Evolutionary conservation across 2,329 filamentous ascomycete genomes (phyloP).

Genomic region (Pseudocercospora fuligena): DNA sequence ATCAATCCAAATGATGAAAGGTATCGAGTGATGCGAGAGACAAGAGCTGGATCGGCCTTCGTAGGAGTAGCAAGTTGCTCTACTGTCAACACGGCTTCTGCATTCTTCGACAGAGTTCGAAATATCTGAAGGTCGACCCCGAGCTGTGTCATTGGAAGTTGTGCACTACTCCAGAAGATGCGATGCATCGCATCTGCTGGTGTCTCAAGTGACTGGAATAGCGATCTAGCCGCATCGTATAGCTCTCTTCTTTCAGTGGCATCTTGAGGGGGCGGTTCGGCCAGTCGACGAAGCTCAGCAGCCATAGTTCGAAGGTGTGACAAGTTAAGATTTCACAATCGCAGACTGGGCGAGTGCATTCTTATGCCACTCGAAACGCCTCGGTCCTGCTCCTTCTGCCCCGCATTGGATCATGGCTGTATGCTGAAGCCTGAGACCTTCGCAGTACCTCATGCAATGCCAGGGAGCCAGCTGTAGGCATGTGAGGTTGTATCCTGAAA

Average conservation of each 20-base stretch:
- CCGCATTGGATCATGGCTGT: too few relatives aligned
- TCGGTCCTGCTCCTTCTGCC: too few relatives aligned
- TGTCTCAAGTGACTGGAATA: slow-evolving; percentile 10
- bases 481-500: too few relatives aligned
- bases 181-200: slow-evolving; percentile 11
- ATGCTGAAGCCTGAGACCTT: too few relatives aligned
- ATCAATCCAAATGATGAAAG: slow-evolving; percentile 13
- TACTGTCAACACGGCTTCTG: neutral
- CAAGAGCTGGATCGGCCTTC: slow-evolving; percentile 6
- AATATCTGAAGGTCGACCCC: slow-evolving; percentile 21
- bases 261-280: slow-evolving; percentile 7
- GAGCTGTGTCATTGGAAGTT: slow-evolving; percentile 18
- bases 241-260: slow-evolving; percentile 10
- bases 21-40: slow-evolving; percentile 17
- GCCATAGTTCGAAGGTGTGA: neutral
- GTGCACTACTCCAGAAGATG: slow-evolving; percentile 5
- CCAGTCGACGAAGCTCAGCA: slow-evolving; percentile 5
- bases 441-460: too few relatives aligned
- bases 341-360: too few relatives aligned
- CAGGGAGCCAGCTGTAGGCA: too few relatives aligned
- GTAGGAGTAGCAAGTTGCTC: slow-evolving; percentile 10
- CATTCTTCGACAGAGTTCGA: slow-evolving; percentile 10
- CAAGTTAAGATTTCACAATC: too few relatives aligned
- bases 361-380: too few relatives aligned
- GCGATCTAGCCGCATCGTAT: slow-evolving; percentile 1